A percentile compares a stretch with the other conserved stretches of the same genome.
Evolutionary conservation across 2,329 filamentous ascomycete species (phyloP).

Genomic region (Penicillium brevicompactum): DNA sequence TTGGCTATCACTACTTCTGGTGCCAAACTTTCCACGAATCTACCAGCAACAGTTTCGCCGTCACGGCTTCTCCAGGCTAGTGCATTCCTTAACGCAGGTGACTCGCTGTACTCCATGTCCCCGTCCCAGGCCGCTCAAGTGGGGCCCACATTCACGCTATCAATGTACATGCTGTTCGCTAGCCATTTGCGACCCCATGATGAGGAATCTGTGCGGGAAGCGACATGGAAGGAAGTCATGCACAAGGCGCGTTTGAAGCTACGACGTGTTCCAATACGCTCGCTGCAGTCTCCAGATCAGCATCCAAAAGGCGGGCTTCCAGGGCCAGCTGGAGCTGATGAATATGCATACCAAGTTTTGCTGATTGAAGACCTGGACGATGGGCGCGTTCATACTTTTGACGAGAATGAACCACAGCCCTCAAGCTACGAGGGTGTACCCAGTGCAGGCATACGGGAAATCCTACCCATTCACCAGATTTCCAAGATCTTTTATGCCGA

Average conservation of each 20-base stretch:
- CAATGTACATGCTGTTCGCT: slow-evolving; percentile 92
- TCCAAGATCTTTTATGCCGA: slow-evolving; percentile 94
- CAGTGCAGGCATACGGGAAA: slow-evolving; percentile 66
- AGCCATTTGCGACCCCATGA: slow-evolving; percentile 68
- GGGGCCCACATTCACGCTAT: slow-evolving; percentile 81
- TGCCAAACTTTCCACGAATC: slow-evolving; percentile 76
- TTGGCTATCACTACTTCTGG: slow-evolving; percentile 93
- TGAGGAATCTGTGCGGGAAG: slow-evolving; percentile 61
- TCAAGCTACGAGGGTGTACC: slow-evolving; percentile 62
- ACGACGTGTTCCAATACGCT: slow-evolving; percentile 66
- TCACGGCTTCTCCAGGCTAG: slow-evolving; percentile 90
- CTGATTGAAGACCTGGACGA: slow-evolving; percentile 82
- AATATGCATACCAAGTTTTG: slow-evolving; percentile 79
- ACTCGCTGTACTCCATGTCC: slow-evolving; percentile 74
- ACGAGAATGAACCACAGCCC: slow-evolving; percentile 60
- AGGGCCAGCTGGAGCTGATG: slow-evolving; percentile 52
- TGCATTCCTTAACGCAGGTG: slow-evolving; percentile 82
- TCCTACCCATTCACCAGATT: slow-evolving; percentile 71
- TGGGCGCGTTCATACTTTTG: slow-evolving; percentile 66
- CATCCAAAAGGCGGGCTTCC: slow-evolving; percentile 28
- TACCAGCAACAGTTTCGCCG: slow-evolving; percentile 83
- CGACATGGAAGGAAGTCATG: slow-evolving; percentile 94
- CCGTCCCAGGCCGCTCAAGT: slow-evolving; percentile 72
- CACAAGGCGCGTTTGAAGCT: slow-evolving; percentile 89
- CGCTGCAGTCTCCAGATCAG: slow-evolving; percentile 33